Conservation (phyloP, 2,329 filamentous ascomycete species). For the Ophiostoma ulmi region DNA sequence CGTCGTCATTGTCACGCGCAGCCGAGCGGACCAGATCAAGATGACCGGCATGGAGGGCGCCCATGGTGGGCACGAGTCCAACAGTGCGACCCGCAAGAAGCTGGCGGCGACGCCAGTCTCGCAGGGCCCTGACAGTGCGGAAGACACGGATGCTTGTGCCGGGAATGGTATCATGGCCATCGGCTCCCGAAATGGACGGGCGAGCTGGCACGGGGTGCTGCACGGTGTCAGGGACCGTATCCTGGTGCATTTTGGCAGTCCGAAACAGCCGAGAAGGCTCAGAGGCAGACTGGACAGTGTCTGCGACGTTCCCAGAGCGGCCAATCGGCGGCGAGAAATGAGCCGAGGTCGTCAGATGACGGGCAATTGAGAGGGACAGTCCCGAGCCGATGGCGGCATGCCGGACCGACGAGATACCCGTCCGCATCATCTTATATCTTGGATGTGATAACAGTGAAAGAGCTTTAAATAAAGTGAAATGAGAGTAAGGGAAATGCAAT, state of each 20-base stretch:
- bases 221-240: background rate
- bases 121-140: conserved; percentile 66
- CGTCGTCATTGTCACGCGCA: conserved; percentile 74
- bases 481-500: too few species aligned
- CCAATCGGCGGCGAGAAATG: background rate
- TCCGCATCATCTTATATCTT: background rate
- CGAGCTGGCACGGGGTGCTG: background rate
- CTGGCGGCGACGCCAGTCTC: conserved; percentile 63
- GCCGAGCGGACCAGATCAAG: conserved; percentile 78
- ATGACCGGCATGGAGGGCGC: conserved; percentile 89
- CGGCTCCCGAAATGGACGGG: background rate
- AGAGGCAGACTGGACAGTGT: background rate
- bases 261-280: background rate
- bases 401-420: background rate
- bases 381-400: background rate
- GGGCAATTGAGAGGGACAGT: background rate
- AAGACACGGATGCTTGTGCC: conserved; percentile 63
- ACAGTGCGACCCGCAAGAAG: conserved; percentile 64
- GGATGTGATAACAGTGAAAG: too few species aligned
- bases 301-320: background rate
- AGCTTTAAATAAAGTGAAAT: too few species aligned
- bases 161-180: conserved; percentile 45
- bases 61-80: conserved; percentile 94
- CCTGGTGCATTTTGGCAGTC: background rate
- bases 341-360: conserved; percentile 1